phyloP scores from a whole-genome alignment of 371 early-diverging fungal species.

The Mortierella sp. region DNA sequence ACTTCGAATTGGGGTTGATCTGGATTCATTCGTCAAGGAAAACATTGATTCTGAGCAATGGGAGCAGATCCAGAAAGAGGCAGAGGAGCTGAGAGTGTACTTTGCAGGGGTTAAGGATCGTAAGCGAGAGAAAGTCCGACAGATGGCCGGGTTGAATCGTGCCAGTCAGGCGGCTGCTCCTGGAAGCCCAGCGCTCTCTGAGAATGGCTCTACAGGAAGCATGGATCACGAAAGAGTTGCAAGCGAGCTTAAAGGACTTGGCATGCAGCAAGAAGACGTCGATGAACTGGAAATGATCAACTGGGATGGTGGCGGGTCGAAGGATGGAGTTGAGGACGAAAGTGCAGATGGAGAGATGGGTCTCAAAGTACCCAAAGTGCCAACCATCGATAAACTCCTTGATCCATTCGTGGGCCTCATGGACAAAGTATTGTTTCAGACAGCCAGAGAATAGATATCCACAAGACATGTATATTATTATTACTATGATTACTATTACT shows the following conservation, averaged over 20 bases:
- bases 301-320: constrained; percentile 5
- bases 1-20: constrained; percentile 28
- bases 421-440: constrained; percentile 39
- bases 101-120: constrained; percentile 40
- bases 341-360: constrained; percentile 13
- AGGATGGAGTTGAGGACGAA: constrained; percentile 1
- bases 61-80: constrained; percentile 33
- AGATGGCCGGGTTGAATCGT: constrained; percentile 46
- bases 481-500: not conserved
- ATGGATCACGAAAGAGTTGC: constrained; percentile 15
- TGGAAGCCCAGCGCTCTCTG: not conserved
- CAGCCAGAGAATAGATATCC: constrained; percentile 33
- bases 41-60: constrained; percentile 19
- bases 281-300: constrained; percentile 53
- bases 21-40: constrained; percentile 31
- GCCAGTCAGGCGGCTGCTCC: not conserved
- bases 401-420: constrained; percentile 44
- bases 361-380: constrained; percentile 37
- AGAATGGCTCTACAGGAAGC: not conserved
- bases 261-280: constrained; percentile 48
- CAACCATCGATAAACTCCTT: constrained; percentile 33
- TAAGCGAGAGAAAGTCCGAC: constrained; percentile 42
- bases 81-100: constrained; percentile 32
- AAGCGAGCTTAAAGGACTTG: constrained; percentile 31
- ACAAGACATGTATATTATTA: not conserved